Base-by-base conservation (phyloP, 805 yeast species). In the Millerozyma acaciae region DNA sequence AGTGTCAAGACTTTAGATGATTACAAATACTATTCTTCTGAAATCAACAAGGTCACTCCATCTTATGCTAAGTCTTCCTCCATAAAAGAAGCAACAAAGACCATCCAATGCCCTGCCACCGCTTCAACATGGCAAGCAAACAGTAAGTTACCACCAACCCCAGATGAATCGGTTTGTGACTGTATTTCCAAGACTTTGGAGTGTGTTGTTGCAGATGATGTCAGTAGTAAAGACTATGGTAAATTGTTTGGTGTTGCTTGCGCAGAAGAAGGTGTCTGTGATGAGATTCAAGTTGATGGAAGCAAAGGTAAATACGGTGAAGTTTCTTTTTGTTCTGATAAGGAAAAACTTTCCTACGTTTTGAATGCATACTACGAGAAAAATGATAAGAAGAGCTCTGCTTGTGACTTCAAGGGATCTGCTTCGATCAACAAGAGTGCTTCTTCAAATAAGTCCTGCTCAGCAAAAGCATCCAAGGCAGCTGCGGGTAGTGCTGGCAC, bases 141-240 rank as follows among this genome's bases (percentile, higher is more conserved):
- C 20, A 68, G 80, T n/a, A 59, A 51, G 20, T 68, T 84, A 53
- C 94, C 94, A 50, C 94, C 93, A 59, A 79, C 87, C 33, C 94
- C 94, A 44, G 72, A 82, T 50, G 54, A 70, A 32, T 69, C 55
- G 28, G 65, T 74, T 35, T 84, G 93, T 70, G 63, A 70, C 39
- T 84, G 94, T 68, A 66, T 81, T 65, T 51, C 69, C 21, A 47
- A 49, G 17, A 61, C 87, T 8, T 64, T 73, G 45, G 33, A 57
- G 15, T 84, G 94, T 75, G 82, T 80, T 42, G 74, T 84, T 35
- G 44, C 63, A 21, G 75, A 65, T 40, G 66, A 62, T 42, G 84
- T 81, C 38, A 68, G 62, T 38, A 46, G 50, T 10, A 70, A 69
- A 3, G 80, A 82, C 48, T 84, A 83, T 55, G 67, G 71, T 36